Conservation (phyloP, 23 red algal species). For the Chondrus crispus region DNA sequence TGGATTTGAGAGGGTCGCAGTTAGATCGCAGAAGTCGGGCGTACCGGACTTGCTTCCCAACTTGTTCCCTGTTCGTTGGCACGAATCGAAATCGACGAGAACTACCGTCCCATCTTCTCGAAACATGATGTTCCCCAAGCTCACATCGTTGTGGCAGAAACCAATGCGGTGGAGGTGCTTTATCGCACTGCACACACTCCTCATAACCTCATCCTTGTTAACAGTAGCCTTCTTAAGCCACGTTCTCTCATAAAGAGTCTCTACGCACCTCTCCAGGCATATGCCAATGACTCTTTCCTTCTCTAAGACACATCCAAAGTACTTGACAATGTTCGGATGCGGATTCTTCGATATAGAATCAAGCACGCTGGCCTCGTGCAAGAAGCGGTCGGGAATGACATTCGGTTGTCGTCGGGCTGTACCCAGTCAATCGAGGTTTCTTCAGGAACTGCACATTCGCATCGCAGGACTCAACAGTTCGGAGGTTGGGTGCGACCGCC, state of each 20-base stretch:
- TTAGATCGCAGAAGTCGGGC: background rate
- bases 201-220: background rate
- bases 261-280: background rate
- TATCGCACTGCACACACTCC: background rate
- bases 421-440: background rate
- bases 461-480: background rate
- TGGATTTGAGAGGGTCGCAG: background rate
- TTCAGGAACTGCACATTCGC: background rate
- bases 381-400: background rate
- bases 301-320: background rate
- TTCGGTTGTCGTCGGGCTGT: background rate
- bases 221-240: background rate
- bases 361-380: background rate
- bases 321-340: conserved; percentile 25
- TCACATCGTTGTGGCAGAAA: background rate
- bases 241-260: background rate
- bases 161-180: background rate
- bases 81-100: background rate
- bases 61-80: background rate
- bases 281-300: background rate
- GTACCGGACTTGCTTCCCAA: background rate
- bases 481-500: background rate
- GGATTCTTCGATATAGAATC: conserved; percentile 5
- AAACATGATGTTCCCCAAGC: background rate
- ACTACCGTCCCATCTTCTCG: background rate